Conservation (phyloP, 306 rosid genomes). For the Cicer chorassanicum region DNA sequence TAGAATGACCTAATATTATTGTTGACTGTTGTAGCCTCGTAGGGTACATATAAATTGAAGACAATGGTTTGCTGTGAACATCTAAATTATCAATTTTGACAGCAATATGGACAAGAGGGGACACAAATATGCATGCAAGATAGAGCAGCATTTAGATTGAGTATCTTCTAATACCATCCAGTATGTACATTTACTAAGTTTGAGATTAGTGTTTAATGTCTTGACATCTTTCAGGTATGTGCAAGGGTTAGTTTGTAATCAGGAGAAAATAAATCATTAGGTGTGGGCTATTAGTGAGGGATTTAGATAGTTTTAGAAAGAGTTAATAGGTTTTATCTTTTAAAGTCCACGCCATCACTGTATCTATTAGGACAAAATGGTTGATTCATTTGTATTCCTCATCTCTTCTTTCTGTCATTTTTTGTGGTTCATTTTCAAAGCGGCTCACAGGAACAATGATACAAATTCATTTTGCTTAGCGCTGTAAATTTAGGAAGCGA, state of each 20-base stretch:
- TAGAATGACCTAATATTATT: conserved; percentile 9
- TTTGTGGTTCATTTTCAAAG: conserved; percentile 23
- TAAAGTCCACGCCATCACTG: background rate
- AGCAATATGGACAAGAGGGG: conserved; percentile 15
- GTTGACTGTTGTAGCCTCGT: conserved; percentile 12
- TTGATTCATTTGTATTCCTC: conserved; percentile 1
- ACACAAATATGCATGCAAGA: conserved; percentile 37
- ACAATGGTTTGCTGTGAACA: conserved; percentile 29
- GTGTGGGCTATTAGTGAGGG: background rate
- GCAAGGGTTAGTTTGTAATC: conserved; percentile 32
- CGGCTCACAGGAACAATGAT: conserved; percentile 8
- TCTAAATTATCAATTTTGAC: conserved; percentile 29
- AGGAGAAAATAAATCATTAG: conserved; percentile 23
- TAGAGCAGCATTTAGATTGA: conserved; percentile 19
- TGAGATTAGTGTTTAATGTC: conserved; percentile 36
- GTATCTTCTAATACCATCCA: conserved; percentile 25
- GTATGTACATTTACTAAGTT: conserved; percentile 39
- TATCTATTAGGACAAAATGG: conserved; percentile 20
- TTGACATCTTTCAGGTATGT: conserved; percentile 22
- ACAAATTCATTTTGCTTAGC: conserved; percentile 23
- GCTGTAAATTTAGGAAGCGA: conserved; percentile 11
- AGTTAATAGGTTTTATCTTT: conserved; percentile 1
- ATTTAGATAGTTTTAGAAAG: conserved; percentile 25
- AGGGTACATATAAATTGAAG: conserved; percentile 45
- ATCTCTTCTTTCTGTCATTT: background rate